A percentile compares a stretch with the other conserved stretches of the same genome.
These are phyloP conservation scores for Nakaseomyces sp. DNA, from an alignment of 1,139 yeast genomes.

Conservation along the genomic window DNA sequence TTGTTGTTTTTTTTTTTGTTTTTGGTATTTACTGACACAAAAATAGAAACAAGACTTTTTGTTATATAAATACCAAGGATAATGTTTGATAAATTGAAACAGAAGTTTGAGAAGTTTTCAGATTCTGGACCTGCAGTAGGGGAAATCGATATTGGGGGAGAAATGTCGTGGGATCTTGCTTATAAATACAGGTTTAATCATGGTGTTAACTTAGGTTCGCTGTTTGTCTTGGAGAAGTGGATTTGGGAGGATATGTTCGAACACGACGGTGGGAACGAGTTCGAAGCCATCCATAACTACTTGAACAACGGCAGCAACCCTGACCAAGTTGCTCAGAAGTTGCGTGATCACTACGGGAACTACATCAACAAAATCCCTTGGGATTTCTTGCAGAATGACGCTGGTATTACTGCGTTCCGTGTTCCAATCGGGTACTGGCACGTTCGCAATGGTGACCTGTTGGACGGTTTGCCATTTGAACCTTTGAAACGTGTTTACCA, in stretches of 20 bases:
- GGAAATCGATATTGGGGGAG: slow-evolving; percentile 13
- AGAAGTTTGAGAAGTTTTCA: slow-evolving; percentile 4
- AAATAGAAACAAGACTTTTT: too few relatives aligned
- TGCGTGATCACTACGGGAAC: slow-evolving; percentile 63
- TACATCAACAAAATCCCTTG: slow-evolving; percentile 60
- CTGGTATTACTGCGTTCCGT: slow-evolving; percentile 68
- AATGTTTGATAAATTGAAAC: slow-evolving; percentile 1
- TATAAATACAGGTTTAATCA: slow-evolving; percentile 59
- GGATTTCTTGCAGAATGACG: slow-evolving; percentile 52
- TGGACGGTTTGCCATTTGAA: slow-evolving; percentile 51
- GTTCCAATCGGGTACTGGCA: slow-evolving; percentile 92
- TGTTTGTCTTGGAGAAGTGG: slow-evolving; percentile 74
- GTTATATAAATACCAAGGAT: neutral
- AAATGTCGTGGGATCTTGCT: slow-evolving; percentile 31
- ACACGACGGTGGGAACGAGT: slow-evolving; percentile 40
- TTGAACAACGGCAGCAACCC: slow-evolving; percentile 40
- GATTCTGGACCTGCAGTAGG: slow-evolving; percentile 23
- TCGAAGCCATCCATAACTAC: slow-evolving; percentile 54
- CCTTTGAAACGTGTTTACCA: slow-evolving; percentile 47
- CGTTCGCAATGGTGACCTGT: slow-evolving; percentile 52
- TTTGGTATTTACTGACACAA: neutral
- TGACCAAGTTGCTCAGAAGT: slow-evolving; percentile 45
- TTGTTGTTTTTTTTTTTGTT: too few relatives aligned
- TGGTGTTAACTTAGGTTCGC: slow-evolving; percentile 83
- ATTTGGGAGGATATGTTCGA: slow-evolving; percentile 53